These are phyloP conservation scores for Fomitopsis betulina DNA, from an alignment of 1,284 basidiomycete species.

Conservation along the genomic window DNA sequence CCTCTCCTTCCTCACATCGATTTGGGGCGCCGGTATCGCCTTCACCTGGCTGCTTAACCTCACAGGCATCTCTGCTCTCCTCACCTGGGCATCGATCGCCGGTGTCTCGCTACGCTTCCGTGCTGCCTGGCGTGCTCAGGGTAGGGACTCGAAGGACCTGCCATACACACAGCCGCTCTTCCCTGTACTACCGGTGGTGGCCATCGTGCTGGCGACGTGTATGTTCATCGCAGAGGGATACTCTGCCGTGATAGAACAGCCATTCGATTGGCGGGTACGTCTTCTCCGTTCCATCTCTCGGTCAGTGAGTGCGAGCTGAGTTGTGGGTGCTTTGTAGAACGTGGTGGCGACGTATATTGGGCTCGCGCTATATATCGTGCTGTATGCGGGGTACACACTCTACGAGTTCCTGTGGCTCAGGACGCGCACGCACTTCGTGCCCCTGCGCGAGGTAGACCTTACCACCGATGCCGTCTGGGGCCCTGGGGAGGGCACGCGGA, in stretches of 20 bases:
- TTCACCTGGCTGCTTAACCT: conserved; percentile 26
- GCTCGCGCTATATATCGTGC: conserved; percentile 29
- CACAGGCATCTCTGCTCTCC: conserved; percentile 35
- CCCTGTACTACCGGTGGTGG: conserved; percentile 40
- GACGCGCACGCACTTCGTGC: conserved; percentile 26
- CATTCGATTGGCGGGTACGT: conserved; percentile 31
- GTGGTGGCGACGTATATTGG: conserved; percentile 39
- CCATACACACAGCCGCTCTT: conserved; percentile 45
- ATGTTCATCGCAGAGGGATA: conserved; percentile 44
- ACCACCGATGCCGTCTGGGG: too few species aligned
- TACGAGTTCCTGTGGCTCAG: conserved; percentile 27
- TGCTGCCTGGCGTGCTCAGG: conserved; percentile 43
- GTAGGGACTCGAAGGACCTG: conserved; percentile 35
- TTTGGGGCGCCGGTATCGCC: conserved; percentile 50
- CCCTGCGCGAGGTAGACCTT: conserved; percentile 30
- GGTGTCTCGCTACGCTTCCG: conserved; percentile 42
- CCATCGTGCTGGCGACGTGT: conserved; percentile 38
- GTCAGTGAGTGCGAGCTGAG: neutral
- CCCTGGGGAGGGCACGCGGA: conserved; percentile 25
- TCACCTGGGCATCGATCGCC: conserved; percentile 61
- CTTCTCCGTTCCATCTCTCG: neutral
- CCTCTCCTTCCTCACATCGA: conserved; percentile 49
- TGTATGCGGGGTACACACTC: conserved; percentile 32
- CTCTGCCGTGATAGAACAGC: conserved; percentile 30
- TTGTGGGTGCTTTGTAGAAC: conserved; percentile 25